Conservation (phyloP, 352 stramenopile species). For the Bremia lactucae region DNA sequence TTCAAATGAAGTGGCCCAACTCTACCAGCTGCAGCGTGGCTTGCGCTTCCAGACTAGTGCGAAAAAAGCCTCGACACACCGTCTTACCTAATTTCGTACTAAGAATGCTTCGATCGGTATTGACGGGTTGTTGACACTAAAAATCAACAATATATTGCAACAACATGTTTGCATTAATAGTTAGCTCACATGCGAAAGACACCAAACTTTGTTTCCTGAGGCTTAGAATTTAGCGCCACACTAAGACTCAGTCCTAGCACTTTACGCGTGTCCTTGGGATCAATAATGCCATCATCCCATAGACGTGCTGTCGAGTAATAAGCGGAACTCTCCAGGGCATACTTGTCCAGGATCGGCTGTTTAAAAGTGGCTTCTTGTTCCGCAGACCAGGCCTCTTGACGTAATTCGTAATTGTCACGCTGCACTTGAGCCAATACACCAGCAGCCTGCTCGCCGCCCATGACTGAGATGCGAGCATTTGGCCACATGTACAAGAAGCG, state of each 20-base stretch:
- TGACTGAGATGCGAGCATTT: slow-evolving; percentile 93
- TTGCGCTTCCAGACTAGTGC: slow-evolving; percentile 26
- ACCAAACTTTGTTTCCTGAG: slow-evolving; percentile 87
- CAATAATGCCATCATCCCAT: slow-evolving; percentile 98
- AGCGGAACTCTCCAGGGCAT: slow-evolving; percentile 88
- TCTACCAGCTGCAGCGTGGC: slow-evolving; percentile 70
- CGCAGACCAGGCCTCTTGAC: slow-evolving; percentile 45
- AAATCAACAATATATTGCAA: neutral
- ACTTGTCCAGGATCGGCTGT: slow-evolving; percentile 92
- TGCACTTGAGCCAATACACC: slow-evolving; percentile 94
- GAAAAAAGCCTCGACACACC: slow-evolving; percentile 28
- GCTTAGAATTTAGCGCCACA: slow-evolving; percentile 60
- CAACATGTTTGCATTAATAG: neutral
- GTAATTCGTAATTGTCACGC: slow-evolving; percentile 78
- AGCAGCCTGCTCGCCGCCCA: slow-evolving; percentile 95
- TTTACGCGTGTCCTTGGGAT: slow-evolving; percentile 89
- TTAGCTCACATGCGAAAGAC: slow-evolving; percentile 91
- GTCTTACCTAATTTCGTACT: neutral
- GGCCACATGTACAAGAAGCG: slow-evolving; percentile 98
- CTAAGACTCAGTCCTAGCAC: slow-evolving; percentile 73
- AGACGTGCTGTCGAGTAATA: slow-evolving; percentile 94
- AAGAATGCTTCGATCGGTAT: too few relatives aligned
- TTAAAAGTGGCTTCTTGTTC: slow-evolving; percentile 91
- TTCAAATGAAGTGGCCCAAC: slow-evolving; percentile 73
- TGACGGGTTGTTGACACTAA: too few relatives aligned